These are phyloP conservation scores for Cytospora chrysosperma DNA, from an alignment of 2,329 filamentous ascomycete genomes.

Conservation along the genomic window DNA sequence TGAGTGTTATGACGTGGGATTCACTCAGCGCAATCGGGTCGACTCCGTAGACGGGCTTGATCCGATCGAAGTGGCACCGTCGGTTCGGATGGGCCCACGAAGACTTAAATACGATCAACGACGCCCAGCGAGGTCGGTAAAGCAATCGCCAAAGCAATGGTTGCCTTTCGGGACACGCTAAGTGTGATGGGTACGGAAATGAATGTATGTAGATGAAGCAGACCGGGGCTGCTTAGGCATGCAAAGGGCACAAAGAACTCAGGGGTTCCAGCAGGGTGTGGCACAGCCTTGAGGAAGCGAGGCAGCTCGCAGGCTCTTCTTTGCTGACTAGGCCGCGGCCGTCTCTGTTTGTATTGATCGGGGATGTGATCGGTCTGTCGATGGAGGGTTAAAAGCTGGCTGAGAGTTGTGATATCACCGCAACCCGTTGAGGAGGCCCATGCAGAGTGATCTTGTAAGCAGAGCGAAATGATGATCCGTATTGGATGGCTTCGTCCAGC, in stretches of 20 bases:
- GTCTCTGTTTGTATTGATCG: conserved; percentile 13
- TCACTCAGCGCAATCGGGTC: background rate
- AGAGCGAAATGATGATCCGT: background rate
- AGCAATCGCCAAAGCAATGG: background rate
- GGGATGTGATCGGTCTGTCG: background rate
- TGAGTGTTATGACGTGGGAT: background rate
- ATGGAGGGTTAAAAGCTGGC: background rate
- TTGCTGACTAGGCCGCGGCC: conserved; percentile 19
- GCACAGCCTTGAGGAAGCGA: conserved; percentile 1
- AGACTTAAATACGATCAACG: background rate
- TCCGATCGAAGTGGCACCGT: background rate
- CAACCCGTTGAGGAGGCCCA: conserved; percentile 14
- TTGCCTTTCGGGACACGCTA: conserved; percentile 10
- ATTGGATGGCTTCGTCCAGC: conserved; percentile 1
- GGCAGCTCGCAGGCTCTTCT: background rate
- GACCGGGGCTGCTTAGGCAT: conserved; percentile 14
- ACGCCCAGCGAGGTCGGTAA: background rate
- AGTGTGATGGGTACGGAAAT: conserved; percentile 14
- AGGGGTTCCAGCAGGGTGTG: conserved; percentile 1
- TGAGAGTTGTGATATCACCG: conserved; percentile 6
- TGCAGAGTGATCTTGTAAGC: background rate
- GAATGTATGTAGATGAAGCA: conserved; percentile 12
- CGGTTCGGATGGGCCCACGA: background rate
- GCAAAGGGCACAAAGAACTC: conserved; percentile 9
- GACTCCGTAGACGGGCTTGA: too few species aligned